phyloP scores from a whole-genome alignment of 2,329 filamentous ascomycete genomes.

The Colletotrichum paranaense region DNA sequence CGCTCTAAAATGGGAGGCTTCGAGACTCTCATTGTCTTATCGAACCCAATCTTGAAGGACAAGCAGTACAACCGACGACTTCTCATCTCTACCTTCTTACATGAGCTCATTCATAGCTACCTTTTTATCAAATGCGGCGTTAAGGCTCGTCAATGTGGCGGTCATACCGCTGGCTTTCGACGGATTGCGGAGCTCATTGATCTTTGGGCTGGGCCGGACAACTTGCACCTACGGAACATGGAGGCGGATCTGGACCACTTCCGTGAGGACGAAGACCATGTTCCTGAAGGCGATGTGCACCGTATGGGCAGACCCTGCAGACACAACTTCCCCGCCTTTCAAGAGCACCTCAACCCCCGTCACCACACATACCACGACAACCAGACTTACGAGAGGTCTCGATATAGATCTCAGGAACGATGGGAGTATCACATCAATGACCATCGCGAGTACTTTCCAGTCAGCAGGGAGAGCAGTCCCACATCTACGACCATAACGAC shows the following conservation, averaged over 20 bases:
- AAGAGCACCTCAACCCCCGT: conserved; percentile 26
- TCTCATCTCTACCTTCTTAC: conserved; percentile 73
- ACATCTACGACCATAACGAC: conserved; percentile 22
- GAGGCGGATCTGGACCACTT: conserved; percentile 71
- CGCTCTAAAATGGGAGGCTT: conserved; percentile 61
- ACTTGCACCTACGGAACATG: conserved; percentile 67
- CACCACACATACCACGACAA: conserved; percentile 25
- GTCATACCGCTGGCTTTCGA: conserved; percentile 70
- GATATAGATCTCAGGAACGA: conserved; percentile 18
- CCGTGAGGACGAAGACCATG: conserved; percentile 44
- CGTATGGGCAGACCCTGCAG: conserved; percentile 8
- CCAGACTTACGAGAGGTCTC: conserved; percentile 12
- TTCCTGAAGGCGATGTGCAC: conserved; percentile 25
- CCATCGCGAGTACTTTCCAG: conserved; percentile 23
- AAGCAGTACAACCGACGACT: conserved; percentile 68
- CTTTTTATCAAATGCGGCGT: conserved; percentile 72
- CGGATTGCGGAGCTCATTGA: conserved; percentile 71
- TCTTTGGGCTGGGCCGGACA: conserved; percentile 67
- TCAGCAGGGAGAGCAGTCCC: conserved; percentile 26
- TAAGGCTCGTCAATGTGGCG: conserved; percentile 64
- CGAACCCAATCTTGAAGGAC: conserved; percentile 67
- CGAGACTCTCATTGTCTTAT: conserved; percentile 73
- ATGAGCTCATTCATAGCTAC: conserved; percentile 76
- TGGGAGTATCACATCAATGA: conserved; percentile 36
- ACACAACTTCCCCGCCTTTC: conserved; percentile 14